Conservation (phyloP, 2,329 filamentous ascomycete genomes). For the Colletotrichum sp. region DNA sequence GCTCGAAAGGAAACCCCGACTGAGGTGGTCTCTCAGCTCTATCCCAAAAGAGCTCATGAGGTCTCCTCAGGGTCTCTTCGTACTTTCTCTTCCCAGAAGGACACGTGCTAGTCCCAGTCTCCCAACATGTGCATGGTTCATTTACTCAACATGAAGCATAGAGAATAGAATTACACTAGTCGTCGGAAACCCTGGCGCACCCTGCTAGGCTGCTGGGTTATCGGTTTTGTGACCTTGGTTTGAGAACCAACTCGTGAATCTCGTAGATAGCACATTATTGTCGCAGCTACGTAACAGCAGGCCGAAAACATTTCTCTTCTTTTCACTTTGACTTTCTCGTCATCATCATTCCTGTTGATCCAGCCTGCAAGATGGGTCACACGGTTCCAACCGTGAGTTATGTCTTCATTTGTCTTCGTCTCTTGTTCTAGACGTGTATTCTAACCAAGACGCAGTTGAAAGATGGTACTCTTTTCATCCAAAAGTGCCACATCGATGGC, state of each 20-base stretch:
- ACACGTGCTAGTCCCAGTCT: background rate
- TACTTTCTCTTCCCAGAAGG: background rate
- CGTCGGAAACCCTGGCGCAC: background rate
- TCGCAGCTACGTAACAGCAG: background rate
- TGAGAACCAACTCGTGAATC: background rate
- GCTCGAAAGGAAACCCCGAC: background rate
- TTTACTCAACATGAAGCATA: background rate
- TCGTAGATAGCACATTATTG: background rate
- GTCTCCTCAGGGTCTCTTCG: background rate
- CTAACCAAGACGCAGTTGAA: background rate
- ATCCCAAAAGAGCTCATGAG: background rate
- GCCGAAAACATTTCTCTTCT: background rate
- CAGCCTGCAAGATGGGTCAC: background rate
- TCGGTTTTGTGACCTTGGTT: background rate
- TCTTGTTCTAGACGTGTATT: background rate
- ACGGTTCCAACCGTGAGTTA: background rate
- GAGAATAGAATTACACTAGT: background rate
- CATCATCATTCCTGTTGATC: accelerated
- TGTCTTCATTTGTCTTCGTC: background rate
- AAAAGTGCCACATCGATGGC: conserved; percentile 82
- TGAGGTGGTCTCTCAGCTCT: background rate
- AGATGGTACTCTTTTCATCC: background rate
- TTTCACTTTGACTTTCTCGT: background rate
- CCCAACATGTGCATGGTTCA: background rate
- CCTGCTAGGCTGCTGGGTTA: background rate